These are phyloP conservation scores for Mycothermus thermophilus DNA, from an alignment of 495 filamentous ascomycete genomes.

Conservation along the genomic window DNA sequence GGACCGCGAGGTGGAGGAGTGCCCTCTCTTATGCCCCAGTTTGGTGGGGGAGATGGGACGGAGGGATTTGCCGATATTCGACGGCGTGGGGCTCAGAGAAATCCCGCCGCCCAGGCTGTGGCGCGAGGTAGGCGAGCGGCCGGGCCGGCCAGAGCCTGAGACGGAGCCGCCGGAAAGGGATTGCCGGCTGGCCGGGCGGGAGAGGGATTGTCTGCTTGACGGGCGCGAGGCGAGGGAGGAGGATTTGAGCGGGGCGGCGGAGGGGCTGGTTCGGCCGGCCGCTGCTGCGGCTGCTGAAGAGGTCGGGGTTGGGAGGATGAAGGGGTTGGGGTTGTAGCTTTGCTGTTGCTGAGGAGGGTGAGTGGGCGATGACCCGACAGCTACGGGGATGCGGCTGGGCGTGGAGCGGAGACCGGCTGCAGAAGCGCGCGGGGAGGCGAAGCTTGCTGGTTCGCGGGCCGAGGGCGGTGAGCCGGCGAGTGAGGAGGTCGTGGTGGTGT, in stretches of 20 bases:
- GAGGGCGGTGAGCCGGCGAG: constrained; percentile 29
- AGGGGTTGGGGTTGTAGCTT: constrained; percentile 16
- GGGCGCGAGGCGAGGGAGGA: constrained; percentile 13
- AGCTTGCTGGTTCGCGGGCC: constrained; percentile 35
- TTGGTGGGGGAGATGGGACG: constrained; percentile 13
- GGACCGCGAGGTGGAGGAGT: constrained; percentile 23
- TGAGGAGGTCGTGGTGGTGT: not conserved
- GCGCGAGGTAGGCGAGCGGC: constrained; percentile 13
- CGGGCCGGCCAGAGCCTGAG: constrained; percentile 16
- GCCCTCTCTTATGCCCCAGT: constrained; percentile 6
- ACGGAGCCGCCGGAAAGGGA: no score
- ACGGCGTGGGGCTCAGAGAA: not conserved
- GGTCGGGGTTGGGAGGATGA: constrained; percentile 5
- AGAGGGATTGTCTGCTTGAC: constrained; percentile 8
- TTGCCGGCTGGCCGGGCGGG: constrained; percentile 20
- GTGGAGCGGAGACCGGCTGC: constrained; percentile 4
- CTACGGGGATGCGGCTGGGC: constrained; percentile 28
- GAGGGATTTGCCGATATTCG: no score
- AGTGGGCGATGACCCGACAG: constrained; percentile 2
- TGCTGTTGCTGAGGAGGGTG: not conserved
- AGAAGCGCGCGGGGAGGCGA: constrained; percentile 34
- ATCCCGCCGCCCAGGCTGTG: constrained; percentile 2
- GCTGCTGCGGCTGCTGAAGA: not conserved
- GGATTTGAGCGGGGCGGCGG: constrained; percentile 3
- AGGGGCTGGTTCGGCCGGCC: constrained; percentile 1